Base-by-base conservation (phyloP, 2,329 filamentous ascomycete genomes). In the Xenoacremonium recifei region DNA sequence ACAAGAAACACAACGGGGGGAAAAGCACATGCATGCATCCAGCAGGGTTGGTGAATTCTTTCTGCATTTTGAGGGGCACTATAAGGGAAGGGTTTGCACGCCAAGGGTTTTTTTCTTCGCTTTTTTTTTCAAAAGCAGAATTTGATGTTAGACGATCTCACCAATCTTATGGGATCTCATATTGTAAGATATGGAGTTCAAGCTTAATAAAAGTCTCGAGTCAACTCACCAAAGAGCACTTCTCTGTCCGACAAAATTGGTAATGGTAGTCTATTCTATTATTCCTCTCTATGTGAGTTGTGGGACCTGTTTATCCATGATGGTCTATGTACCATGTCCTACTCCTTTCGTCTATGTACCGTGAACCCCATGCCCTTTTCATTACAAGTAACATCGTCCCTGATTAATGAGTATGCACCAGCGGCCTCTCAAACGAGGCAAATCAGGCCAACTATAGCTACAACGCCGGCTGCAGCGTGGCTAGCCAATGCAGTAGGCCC, bases 21-120 rank as follows among this genome's bases (percentile, higher is more conserved):
- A 46, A 49, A 54, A 59, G 55, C 52, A 57, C 49, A 53, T 53
- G 44, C 49, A 57, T 53, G 42, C 44, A 44, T 50, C 48, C 48
- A 44, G 51, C 27, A 44, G 39, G 37, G 53, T 35, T 9, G 29
- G 46, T 35, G 39, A 37, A 48, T 53, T 53, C 51, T 55, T 40
- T 37, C 44, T 57, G 55, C 55, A 58, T 58, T 55, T 50, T 42
- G 49, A 53, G 54, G 55, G 55, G 55, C 57, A 58, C 37, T 27
- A 54, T 32, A 6, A 32, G 46, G 50, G 46, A 13, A 25, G 47
- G 51, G n/a, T n/a, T n/a, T n/a, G n/a, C n/a, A n/a, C n/a, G n/a
- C n/a, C n/a, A n/a, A n/a, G n/a, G n/a, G n/a, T n/a, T n/a, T n/a
- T n/a, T n/a, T n/a, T n/a, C n/a, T n/a, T 41, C 45, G 40, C 35